Percentiles rank a stretch among this genome's conserved stretches.
Conservation (phyloP, 2,329 filamentous ascomycete species). For the Clonostachys byssicola region DNA sequence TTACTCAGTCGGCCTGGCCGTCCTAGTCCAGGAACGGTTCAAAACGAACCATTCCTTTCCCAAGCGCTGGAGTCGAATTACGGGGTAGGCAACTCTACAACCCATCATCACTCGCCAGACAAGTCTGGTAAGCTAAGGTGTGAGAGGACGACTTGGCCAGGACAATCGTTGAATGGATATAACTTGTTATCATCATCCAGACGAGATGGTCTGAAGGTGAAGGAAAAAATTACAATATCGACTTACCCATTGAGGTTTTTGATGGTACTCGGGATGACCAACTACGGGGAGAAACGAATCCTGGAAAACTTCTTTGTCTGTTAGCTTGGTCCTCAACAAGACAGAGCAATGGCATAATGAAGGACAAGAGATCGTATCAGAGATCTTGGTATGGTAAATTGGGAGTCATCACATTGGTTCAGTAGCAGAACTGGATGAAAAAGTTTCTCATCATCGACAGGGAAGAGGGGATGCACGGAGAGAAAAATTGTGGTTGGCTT, state of each 20-base stretch:
- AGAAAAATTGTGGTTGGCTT: slow-evolving; percentile 2
- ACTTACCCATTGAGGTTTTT: too few species aligned
- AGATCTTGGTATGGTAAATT: slow-evolving; percentile 62
- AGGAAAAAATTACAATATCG: too few species aligned
- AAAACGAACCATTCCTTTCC: slow-evolving; percentile 51
- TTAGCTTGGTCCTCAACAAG: background rate
- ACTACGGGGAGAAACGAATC: background rate
- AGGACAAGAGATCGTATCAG: slow-evolving; percentile 33
- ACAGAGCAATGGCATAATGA: slow-evolving; percentile 1
- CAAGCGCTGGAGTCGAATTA: slow-evolving; percentile 59
- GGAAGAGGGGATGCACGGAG: slow-evolving; percentile 7
- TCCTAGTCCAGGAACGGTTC: slow-evolving; percentile 35
- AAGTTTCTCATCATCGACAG: slow-evolving; percentile 59
- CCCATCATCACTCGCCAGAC: slow-evolving; percentile 52
- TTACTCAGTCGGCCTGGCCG: slow-evolving; percentile 65
- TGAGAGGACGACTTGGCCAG: slow-evolving; percentile 68
- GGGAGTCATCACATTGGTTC: slow-evolving; percentile 61
- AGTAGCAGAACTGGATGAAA: slow-evolving; percentile 72
- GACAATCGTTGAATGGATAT: slow-evolving; percentile 73
- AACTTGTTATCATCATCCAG: slow-evolving; percentile 46
- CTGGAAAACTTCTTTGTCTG: background rate
- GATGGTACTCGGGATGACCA: too few species aligned
- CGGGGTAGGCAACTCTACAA: slow-evolving; percentile 65
- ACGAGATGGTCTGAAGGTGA: background rate
- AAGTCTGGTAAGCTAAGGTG: slow-evolving; percentile 48